phyloP scores from a whole-genome alignment of 2,329 filamentous ascomycete genomes.

The Claviceps cyperi region DNA sequence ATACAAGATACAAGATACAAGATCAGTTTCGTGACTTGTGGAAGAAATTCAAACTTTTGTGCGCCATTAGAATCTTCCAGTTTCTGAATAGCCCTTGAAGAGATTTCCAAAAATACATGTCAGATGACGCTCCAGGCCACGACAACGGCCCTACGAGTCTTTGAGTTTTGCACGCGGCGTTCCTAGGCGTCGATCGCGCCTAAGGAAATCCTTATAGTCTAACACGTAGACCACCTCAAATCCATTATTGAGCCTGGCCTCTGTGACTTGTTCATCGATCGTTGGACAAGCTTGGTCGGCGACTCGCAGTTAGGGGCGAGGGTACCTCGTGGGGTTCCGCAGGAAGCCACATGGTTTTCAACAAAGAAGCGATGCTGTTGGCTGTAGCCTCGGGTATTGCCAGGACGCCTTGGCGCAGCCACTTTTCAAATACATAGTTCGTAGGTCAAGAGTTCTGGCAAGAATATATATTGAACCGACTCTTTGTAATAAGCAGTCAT shows the following conservation, averaged over 20 bases:
- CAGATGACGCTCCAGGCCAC: too few species aligned
- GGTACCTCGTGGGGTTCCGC: conserved; percentile 22
- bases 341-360: conserved; percentile 24
- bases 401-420: conserved; percentile 10
- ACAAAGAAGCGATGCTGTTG: conserved; percentile 27
- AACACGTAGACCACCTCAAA: too few species aligned
- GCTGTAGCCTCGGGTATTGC: conserved; percentile 18
- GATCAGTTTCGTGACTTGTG: too few species aligned
- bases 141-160: too few species aligned
- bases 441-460: not conserved
- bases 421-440: conserved; percentile 3
- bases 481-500: too few species aligned
- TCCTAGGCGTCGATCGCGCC: too few species aligned
- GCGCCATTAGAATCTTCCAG: too few species aligned
- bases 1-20: too few species aligned
- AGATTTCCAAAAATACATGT: too few species aligned
- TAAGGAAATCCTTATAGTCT: not conserved
- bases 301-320: conserved; percentile 22
- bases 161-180: too few species aligned
- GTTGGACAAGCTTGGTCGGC: conserved; percentile 15
- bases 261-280: conserved; percentile 2
- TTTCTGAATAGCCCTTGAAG: too few species aligned
- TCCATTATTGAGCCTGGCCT: not conserved
- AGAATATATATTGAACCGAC: not conserved
- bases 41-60: too few species aligned